phyloP scores from a whole-genome alignment of 441 rosid genomes.

The Jatropha multifida region DNA sequence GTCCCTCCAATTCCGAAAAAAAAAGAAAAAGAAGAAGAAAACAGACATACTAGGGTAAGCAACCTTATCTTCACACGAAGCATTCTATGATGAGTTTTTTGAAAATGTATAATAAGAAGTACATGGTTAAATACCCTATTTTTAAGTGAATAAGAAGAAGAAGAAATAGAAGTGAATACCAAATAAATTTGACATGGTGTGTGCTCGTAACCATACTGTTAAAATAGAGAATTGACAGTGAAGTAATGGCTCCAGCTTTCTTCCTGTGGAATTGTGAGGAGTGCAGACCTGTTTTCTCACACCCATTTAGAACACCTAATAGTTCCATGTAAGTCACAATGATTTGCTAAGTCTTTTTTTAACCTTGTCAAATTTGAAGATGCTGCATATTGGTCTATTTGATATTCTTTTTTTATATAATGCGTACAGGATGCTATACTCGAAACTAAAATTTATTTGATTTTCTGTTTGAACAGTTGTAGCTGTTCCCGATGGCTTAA shows the following conservation, averaged over 20 bases:
- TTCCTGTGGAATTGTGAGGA: neutral
- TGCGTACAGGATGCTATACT: neutral
- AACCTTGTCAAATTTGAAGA: neutral
- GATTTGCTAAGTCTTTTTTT: neutral
- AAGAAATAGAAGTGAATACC: no score
- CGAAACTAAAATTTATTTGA: neutral
- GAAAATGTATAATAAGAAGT: no score
- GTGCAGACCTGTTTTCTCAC: neutral
- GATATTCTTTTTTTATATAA: neutral
- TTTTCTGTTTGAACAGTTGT: conserved; percentile 47
- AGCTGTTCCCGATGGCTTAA: conserved; percentile 80
- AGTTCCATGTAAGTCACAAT: neutral
- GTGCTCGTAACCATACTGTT: neutral
- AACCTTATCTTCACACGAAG: no score
- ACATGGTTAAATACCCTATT: no score
- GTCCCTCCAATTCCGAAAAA: no score
- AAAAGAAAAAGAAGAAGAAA: no score
- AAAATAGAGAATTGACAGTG: neutral
- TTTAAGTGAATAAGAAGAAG: no score
- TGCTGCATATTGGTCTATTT: neutral
- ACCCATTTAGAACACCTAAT: neutral
- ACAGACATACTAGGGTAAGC: no score
- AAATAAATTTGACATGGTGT: no score
- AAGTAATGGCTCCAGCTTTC: neutral
- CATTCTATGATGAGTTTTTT: no score